phyloP scores from a whole-genome alignment of 164 flowering plant genomes.

The Stephania cephalantha region DNA sequence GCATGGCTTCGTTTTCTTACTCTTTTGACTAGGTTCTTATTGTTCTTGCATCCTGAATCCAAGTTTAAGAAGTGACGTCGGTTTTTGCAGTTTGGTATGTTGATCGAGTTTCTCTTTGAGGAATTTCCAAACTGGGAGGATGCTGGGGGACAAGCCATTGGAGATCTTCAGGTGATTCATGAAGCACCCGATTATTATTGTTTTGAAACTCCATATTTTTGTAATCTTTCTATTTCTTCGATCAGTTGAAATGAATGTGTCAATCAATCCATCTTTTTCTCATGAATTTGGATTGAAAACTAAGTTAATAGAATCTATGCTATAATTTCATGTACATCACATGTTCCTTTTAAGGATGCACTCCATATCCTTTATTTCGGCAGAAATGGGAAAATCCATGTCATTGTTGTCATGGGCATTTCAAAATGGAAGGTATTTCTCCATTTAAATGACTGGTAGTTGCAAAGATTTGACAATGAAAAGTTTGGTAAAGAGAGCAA shows the following conservation, averaged over 20 bases:
- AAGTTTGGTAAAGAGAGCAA: not conserved
- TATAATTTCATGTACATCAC: not conserved
- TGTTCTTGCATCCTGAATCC: not conserved
- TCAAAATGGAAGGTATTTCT: not conserved
- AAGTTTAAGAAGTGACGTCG: not conserved
- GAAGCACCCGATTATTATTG: not conserved
- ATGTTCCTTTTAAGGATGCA: not conserved
- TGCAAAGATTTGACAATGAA: not conserved
- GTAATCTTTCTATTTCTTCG: not conserved
- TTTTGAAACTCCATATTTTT: not conserved
- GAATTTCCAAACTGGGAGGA: constrained; percentile 69
- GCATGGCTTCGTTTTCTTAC: not conserved
- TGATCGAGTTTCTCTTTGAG: constrained; percentile 86
- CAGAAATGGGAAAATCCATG: not conserved
- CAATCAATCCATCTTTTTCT: not conserved
- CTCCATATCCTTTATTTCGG: not conserved
- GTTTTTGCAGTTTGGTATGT: constrained; percentile 87
- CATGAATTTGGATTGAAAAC: not conserved
- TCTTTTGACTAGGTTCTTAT: not conserved
- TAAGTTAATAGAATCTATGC: not conserved
- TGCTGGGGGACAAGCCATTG: constrained; percentile 59
- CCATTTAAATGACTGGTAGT: not conserved
- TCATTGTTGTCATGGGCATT: not conserved
- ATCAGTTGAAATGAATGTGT: not conserved
- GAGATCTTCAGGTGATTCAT: constrained; percentile 73